Evolutionary conservation across 352 stramenopile genomes (phyloP).

Genomic region (Globisporangium cederbergense): DNA sequence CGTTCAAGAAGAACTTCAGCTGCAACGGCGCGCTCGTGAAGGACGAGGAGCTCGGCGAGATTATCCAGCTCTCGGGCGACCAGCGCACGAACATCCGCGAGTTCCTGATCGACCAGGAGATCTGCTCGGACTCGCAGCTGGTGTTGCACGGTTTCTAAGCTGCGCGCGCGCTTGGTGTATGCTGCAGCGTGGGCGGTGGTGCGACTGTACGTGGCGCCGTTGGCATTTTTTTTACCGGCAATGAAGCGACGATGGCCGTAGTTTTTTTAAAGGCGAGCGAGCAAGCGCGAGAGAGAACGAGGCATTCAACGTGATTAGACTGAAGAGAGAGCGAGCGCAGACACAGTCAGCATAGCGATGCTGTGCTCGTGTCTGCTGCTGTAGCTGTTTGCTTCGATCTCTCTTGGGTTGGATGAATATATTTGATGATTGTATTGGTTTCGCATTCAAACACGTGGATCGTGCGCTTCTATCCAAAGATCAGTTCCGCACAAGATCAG

Average conservation of each 20-base stretch:
- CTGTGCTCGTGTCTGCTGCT: not conserved
- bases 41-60: slow-evolving; percentile 96
- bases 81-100: slow-evolving; percentile 98
- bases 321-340: not conserved
- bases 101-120: slow-evolving; percentile 99
- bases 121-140: slow-evolving; percentile 94
- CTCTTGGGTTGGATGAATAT: slow-evolving; percentile 18
- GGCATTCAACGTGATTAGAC: slow-evolving; percentile 3
- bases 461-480: not conserved
- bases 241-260: not conserved
- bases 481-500: not conserved
- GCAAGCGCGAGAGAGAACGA: not conserved
- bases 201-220: not conserved
- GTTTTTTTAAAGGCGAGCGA: slow-evolving; percentile 6
- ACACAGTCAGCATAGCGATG: not conserved
- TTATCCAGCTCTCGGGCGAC: slow-evolving; percentile 99
- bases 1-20: slow-evolving; percentile 99
- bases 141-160: slow-evolving; percentile 98
- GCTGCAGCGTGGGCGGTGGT: not conserved
- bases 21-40: slow-evolving; percentile 99
- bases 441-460: not conserved
- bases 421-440: slow-evolving; percentile 21
- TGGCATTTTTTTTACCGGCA: not conserved
- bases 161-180: not conserved
- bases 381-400: not conserved